phyloP scores from a whole-genome alignment of 1,139 yeast species.

The Blastobotrys capitulatus region DNA sequence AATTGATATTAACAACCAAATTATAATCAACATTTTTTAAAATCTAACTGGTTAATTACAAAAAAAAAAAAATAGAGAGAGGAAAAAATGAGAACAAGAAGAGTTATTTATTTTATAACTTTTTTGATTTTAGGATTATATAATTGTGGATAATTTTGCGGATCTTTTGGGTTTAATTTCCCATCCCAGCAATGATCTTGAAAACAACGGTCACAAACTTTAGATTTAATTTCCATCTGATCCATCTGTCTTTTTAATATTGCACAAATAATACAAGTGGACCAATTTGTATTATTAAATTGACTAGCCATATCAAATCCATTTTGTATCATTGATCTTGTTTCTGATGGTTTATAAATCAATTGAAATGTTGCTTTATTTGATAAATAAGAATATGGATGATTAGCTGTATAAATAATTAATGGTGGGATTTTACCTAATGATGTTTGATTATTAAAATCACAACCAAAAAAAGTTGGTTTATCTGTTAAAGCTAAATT shows the following conservation, averaged over 20 bases:
- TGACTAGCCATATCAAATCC: slow-evolving; percentile 78
- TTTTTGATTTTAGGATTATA: neutral
- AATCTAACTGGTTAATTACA: too few relatives aligned
- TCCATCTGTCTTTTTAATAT: slow-evolving; percentile 78
- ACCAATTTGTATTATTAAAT: slow-evolving; percentile 71
- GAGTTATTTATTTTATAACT: too few relatives aligned
- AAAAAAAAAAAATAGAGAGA: too few relatives aligned
- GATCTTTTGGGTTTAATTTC: neutral
- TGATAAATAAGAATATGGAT: slow-evolving; percentile 60
- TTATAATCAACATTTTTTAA: neutral
- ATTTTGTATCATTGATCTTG: slow-evolving; percentile 58
- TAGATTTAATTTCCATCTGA: slow-evolving; percentile 55
- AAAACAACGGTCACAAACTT: slow-evolving; percentile 72
- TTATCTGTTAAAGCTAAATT: slow-evolving; percentile 38
- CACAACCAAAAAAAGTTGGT: slow-evolving; percentile 82
- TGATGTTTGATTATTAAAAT: slow-evolving; percentile 42
- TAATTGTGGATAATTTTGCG: neutral
- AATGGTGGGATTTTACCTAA: slow-evolving; percentile 52
- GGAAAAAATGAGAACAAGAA: too few relatives aligned
- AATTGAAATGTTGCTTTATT: slow-evolving; percentile 72
- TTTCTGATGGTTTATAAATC: slow-evolving; percentile 54
- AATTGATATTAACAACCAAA: neutral
- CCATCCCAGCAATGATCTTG: slow-evolving; percentile 65
- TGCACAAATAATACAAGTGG: slow-evolving; percentile 84
- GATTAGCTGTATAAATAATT: slow-evolving; percentile 73